A percentile compares a stretch with the other conserved stretches of the same genome.
phyloP scores from a whole-genome alignment of 1,284 basidiomycete genomes.

The Malassezia caprae region DNA sequence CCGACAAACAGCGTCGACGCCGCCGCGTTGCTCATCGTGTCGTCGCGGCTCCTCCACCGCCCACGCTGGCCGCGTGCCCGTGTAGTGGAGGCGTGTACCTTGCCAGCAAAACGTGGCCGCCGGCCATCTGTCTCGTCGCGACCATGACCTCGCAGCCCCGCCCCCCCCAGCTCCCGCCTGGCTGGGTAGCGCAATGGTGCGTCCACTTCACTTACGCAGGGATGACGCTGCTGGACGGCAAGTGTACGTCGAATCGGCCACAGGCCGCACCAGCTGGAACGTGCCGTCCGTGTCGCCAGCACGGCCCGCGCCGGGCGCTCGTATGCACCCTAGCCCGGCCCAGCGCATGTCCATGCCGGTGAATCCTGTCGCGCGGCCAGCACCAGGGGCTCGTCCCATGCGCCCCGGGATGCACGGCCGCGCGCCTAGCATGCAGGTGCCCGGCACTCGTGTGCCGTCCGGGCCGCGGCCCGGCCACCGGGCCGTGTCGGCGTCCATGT shows the following conservation, averaged over 20 bases:
- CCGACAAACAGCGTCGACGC: slow-evolving; percentile 70
- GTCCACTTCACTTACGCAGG: slow-evolving; percentile 53
- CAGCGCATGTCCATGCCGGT: slow-evolving; percentile 44
- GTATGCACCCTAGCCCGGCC: slow-evolving; percentile 42
- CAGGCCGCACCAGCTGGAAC: slow-evolving; percentile 48
- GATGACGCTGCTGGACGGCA: slow-evolving; percentile 68
- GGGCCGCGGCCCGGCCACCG: neutral
- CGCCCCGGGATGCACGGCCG: neutral
- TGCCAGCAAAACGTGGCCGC: slow-evolving; percentile 4
- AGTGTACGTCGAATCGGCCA: slow-evolving; percentile 59
- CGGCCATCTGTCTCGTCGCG: neutral
- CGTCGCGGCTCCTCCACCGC: neutral
- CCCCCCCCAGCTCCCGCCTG: slow-evolving; percentile 59
- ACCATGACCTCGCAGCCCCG: slow-evolving; percentile 18
- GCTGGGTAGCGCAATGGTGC: slow-evolving; percentile 81
- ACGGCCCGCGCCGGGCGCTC: slow-evolving; percentile 23
- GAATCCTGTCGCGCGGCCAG: neutral
- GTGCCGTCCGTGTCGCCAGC: slow-evolving; percentile 28
- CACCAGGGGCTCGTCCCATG: neutral
- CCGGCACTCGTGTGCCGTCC: neutral
- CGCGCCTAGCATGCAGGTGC: slow-evolving; percentile 3
- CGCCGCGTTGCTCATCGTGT: slow-evolving; percentile 29
- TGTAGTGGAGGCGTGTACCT: slow-evolving; percentile 13
- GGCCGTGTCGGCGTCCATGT: neutral
- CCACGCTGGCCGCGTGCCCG: neutral